phyloP scores from a whole-genome alignment of 768 basidiomycete species.

The Tulasnella sp. region DNA sequence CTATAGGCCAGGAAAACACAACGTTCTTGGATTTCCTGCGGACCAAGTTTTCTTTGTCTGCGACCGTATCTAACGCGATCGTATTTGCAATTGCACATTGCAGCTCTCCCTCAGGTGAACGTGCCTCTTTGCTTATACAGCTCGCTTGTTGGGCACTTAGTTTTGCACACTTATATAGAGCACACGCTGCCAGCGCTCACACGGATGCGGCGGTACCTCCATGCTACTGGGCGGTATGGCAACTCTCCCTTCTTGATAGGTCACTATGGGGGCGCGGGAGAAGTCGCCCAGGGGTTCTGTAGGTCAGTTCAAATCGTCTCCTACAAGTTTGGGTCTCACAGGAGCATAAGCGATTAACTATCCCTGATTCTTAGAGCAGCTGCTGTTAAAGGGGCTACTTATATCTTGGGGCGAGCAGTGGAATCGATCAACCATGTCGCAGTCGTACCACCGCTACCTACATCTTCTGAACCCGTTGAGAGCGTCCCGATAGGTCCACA shows the following conservation, averaged over 20 bases:
- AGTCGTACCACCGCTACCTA: background rate
- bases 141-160: background rate
- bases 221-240: conserved; percentile 77
- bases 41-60: conserved; percentile 49
- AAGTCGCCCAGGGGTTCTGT: conserved; percentile 78
- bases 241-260: conserved; percentile 83
- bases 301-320: too few species aligned
- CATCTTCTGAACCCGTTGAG: background rate
- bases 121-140: background rate
- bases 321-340: too few species aligned
- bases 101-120: conserved; percentile 42
- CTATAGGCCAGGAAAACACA: conserved; percentile 41
- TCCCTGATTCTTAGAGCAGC: conserved; percentile 49
- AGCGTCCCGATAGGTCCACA: conserved; percentile 3
- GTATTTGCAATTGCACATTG: conserved; percentile 72
- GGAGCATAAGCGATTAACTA: background rate
- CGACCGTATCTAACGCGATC: conserved; percentile 48
- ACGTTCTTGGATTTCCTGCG: conserved; percentile 57
- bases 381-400: conserved; percentile 51
- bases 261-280: conserved; percentile 88
- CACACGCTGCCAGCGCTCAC: conserved; percentile 49
- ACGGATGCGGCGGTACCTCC: conserved; percentile 64
- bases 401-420: conserved; percentile 29
- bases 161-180: conserved; percentile 36
- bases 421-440: conserved; percentile 8